Evolutionary conservation across 2,329 filamentous ascomycete genomes (phyloP), one percentile per base, ranked within the genome.

Genomic region (Cladosporium sp.): DNA sequence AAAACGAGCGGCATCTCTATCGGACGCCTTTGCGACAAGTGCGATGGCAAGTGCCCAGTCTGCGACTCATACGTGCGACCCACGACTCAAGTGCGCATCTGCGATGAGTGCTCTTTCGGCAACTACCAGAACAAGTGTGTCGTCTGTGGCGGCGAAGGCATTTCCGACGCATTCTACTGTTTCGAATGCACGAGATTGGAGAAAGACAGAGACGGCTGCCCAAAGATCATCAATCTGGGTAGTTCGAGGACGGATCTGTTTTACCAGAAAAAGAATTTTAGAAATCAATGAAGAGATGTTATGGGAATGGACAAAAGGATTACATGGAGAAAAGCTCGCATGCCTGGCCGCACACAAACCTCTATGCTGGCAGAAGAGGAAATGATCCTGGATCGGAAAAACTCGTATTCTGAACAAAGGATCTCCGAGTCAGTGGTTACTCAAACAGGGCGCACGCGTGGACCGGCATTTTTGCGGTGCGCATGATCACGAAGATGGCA

Each of bases 81-180:
- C 10, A 98, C 93, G 28, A 97, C 93, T 8, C 85, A 97, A 53
- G 93, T 95, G 56, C 89, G 92, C 67, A 97, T 98, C 76, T 98
- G 93, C 78, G 93, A 98, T 77, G 93, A 98, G 76, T 98, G 93
- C 79, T 91, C 88, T 70, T 98, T 98, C 72, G 93, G 93, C 68
- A 98, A 98, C 80, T 98, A 96, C 78, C 93, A 97, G 76, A 98
- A 98, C 78, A 98, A 98, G 74, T 98, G 93, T 70, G 90, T 98
- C 62, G 93, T 98, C 41, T 98, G 93, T 73, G 93, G 93, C 70
- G 93, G 93, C 63, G 93, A 97, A 75, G 93, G 93, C 31, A 98
- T 98, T 70, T 93, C 87, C 33, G 93, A 98, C 70, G 93, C 93
- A 46, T 97, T 97, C 73, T 98, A 98, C 77, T 98, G 93, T 78